phyloP scores from a whole-genome alignment of 2,329 filamentous ascomycete genomes.

The Cladosporium sp. region DNA sequence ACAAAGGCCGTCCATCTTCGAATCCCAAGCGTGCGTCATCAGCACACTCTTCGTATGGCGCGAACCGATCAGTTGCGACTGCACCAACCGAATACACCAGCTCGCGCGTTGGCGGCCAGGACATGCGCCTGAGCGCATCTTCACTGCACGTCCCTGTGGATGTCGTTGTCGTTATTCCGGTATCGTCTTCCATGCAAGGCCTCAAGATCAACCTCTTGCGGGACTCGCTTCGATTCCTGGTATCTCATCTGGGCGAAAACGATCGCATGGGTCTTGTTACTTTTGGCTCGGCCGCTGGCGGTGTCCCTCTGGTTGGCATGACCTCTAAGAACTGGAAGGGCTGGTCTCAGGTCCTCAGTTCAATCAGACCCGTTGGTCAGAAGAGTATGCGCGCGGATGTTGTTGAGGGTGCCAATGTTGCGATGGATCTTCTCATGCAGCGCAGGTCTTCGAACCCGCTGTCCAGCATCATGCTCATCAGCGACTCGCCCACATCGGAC shows the following conservation, averaged over 20 bases:
- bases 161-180: constrained; percentile 91
- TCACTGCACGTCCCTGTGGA: constrained; percentile 86
- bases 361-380: constrained; percentile 87
- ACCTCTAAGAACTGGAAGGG: constrained; percentile 90
- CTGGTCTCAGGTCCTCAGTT: constrained; percentile 78
- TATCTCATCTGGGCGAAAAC: constrained; percentile 79
- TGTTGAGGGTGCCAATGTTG: constrained; percentile 93
- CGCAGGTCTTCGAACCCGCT: constrained; percentile 93
- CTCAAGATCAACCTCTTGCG: constrained; percentile 92
- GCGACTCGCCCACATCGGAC: constrained; percentile 92
- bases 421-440: constrained; percentile 98
- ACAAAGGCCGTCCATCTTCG: constrained; percentile 43
- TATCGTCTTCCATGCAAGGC: constrained; percentile 99
- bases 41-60: constrained; percentile 73
- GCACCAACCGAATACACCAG: constrained; percentile 88
- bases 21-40: constrained; percentile 66
- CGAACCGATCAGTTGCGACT: constrained; percentile 74
- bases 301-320: constrained; percentile 95
- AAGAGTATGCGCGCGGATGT: constrained; percentile 96
- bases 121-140: constrained; percentile 39
- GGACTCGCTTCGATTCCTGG: constrained; percentile 87
- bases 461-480: constrained; percentile 92
- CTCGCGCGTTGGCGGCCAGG: constrained; percentile 44
- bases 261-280: constrained; percentile 97
- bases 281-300: constrained; percentile 88